Conservation (phyloP, 1,284 basidiomycete genomes). For the Puccinia triticina region DNA sequence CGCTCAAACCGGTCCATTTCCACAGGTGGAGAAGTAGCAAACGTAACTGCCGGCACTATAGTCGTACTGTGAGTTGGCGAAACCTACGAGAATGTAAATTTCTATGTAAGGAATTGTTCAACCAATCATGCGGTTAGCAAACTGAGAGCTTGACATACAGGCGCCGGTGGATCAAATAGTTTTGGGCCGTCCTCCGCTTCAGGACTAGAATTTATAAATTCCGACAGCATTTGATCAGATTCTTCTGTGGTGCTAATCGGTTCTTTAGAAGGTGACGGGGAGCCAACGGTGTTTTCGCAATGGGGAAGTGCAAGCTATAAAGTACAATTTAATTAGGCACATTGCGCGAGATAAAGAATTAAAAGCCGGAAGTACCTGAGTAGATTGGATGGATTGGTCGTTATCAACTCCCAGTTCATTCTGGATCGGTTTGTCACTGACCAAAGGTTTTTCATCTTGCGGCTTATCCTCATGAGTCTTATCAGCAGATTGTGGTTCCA, state of each 20-base stretch:
- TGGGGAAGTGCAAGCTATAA: background rate
- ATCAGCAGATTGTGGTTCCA: background rate
- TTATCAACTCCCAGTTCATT: background rate
- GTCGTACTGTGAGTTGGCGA: background rate
- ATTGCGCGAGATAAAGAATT: background rate
- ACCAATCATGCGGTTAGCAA: background rate
- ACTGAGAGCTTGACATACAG: slow-evolving; percentile 19
- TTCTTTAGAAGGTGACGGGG: background rate
- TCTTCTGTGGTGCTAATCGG: background rate
- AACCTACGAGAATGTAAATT: slow-evolving; percentile 1
- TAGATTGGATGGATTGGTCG: background rate
- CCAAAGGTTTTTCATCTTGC: background rate
- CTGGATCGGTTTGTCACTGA: background rate
- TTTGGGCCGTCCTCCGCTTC: slow-evolving; percentile 1
- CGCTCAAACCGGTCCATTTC: slow-evolving; percentile 8
- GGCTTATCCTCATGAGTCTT: background rate
- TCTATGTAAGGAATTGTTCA: background rate
- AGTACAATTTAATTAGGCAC: background rate
- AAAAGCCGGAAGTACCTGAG: slow-evolving; percentile 11
- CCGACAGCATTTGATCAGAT: slow-evolving; percentile 14
- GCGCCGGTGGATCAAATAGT: background rate
- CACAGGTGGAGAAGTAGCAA: slow-evolving; percentile 44
- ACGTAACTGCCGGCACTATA: slow-evolving; percentile 38
- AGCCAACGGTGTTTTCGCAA: background rate
- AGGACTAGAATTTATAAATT: slow-evolving; percentile 19